phyloP scores from a whole-genome alignment of 805 yeast genomes.

The Saturnispora besseyi region DNA sequence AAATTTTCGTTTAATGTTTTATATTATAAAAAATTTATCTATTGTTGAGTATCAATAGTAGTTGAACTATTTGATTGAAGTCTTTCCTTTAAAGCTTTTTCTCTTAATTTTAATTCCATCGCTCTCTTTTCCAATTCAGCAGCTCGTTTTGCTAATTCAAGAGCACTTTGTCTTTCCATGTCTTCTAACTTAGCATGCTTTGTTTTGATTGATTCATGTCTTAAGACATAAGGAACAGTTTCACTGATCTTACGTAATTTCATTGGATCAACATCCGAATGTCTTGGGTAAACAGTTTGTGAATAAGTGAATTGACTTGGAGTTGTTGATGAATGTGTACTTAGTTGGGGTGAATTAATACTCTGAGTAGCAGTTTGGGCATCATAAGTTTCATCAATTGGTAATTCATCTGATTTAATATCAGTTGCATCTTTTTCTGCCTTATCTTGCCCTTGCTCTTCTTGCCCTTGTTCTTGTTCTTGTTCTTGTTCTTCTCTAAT shows the following conservation, averaged over 20 bases:
- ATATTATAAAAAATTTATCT: background rate
- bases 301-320: background rate
- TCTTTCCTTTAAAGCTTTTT: constrained; percentile 39
- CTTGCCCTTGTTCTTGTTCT: background rate
- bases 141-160: constrained; percentile 65
- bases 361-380: background rate
- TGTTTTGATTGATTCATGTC: constrained; percentile 66
- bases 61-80: background rate
- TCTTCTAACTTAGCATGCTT: constrained; percentile 75
- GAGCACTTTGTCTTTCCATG: constrained; percentile 68
- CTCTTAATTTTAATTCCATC: constrained; percentile 59
- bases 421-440: background rate
- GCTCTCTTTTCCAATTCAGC: constrained; percentile 69
- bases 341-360: constrained; percentile 17
- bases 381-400: background rate
- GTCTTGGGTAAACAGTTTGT: constrained; percentile 8
- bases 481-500: constrained; percentile 13
- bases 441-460: background rate
- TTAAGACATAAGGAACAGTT: constrained; percentile 74
- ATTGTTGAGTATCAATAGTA: background rate
- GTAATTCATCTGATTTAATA: background rate
- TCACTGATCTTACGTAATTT: constrained; percentile 72
- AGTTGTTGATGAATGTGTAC: background rate
- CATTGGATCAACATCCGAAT: constrained; percentile 35
- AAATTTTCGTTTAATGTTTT: no score